A percentile compares a stretch with the other conserved stretches of the same genome.
These are phyloP conservation scores for Rubus idaeus DNA, from an alignment of 306 rosid genomes.

Conservation along the genomic window DNA sequence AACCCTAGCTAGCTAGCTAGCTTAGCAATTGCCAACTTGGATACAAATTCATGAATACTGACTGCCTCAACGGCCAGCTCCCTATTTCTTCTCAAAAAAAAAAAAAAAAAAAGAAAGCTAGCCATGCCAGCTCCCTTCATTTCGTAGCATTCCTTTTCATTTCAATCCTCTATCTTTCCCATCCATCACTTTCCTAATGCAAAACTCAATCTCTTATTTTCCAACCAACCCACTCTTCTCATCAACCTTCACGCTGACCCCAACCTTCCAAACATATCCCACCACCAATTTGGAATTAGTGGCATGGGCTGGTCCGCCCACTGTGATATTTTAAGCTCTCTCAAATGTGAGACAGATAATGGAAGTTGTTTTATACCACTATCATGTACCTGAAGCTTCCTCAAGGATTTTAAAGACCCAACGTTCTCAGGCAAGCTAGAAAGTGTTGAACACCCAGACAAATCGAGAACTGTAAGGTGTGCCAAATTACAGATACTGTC, in stretches of 20 bases:
- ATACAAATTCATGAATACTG: conserved; percentile 35
- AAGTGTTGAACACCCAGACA: not conserved
- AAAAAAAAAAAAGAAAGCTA: too few species aligned
- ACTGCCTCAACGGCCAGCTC: not conserved
- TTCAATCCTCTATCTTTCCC: conserved; percentile 20
- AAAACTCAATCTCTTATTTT: conserved; percentile 37
- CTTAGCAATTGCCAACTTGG: conserved; percentile 2
- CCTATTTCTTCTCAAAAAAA: too few species aligned
- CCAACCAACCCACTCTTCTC: conserved; percentile 36
- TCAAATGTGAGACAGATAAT: too few species aligned
- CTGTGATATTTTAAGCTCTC: not conserved
- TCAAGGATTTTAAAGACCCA: not conserved
- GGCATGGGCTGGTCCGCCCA: conserved; percentile 66
- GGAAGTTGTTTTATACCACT: not conserved
- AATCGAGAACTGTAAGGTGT: not conserved
- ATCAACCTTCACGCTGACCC: conserved; percentile 38
- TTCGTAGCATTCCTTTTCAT: conserved; percentile 38
- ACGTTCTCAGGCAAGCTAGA: not conserved
- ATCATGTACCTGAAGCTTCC: not conserved
- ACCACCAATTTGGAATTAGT: conserved; percentile 42
- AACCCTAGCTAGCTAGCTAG: not conserved
- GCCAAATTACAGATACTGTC: not conserved
- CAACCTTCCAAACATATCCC: conserved; percentile 52
- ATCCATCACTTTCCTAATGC: conserved; percentile 42
- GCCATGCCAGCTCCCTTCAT: conserved; percentile 41